These are phyloP conservation scores for Saccharomyces hybrid DNA, from an alignment of 1,139 yeast genomes.

Conservation along the genomic window DNA sequence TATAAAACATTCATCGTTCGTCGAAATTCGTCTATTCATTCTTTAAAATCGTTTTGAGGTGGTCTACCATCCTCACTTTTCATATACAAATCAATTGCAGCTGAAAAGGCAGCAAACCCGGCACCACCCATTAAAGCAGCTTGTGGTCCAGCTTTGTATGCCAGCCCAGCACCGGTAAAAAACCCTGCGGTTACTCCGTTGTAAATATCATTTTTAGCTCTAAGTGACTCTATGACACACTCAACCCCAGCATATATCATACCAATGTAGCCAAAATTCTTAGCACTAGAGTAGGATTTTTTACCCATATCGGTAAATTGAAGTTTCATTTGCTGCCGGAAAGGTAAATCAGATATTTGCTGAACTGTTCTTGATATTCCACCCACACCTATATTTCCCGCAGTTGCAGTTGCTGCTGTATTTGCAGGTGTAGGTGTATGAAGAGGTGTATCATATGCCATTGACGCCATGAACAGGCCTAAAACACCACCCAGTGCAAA, in stretches of 20 bases:
- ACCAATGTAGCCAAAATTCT: constrained; percentile 92
- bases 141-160: constrained; percentile 88
- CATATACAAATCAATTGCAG: constrained; percentile 88
- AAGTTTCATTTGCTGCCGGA: constrained; percentile 85
- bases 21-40: constrained; percentile 31
- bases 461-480: constrained; percentile 94
- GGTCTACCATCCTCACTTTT: constrained; percentile 81
- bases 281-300: constrained; percentile 80
- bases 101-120: constrained; percentile 93
- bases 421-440: constrained; percentile 37
- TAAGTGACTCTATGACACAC: constrained; percentile 65
- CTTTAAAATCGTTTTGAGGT: constrained; percentile 84
- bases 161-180: constrained; percentile 92
- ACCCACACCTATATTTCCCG: constrained; percentile 1
- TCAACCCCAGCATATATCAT: constrained; percentile 92
- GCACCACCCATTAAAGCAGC: constrained; percentile 92
- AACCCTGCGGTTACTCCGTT: constrained; percentile 94
- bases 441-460: constrained; percentile 39
- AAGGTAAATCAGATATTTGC: constrained; percentile 74
- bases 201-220: constrained; percentile 90
- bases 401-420: constrained; percentile 6
- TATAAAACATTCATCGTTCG: not conserved
- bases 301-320: constrained; percentile 91
- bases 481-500: constrained; percentile 94
- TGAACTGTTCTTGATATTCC: constrained; percentile 28